phyloP scores from a whole-genome alignment of 2,329 filamentous ascomycete genomes.

The Cordyceps fumosorosea region DNA sequence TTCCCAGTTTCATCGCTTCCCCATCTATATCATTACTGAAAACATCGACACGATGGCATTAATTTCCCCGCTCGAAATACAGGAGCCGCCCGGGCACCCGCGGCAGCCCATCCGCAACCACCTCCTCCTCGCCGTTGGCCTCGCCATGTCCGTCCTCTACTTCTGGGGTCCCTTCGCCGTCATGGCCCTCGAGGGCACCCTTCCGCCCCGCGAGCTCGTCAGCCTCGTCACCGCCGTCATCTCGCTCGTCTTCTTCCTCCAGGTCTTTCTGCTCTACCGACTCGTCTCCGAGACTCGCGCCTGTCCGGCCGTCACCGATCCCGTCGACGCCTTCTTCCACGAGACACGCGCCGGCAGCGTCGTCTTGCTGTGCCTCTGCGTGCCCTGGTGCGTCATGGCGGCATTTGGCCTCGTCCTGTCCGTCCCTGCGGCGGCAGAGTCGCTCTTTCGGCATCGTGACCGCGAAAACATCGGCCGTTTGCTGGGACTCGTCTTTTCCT shows the following conservation, averaged over 20 bases:
- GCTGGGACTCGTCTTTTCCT: not conserved
- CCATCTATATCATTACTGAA: constrained; percentile 12
- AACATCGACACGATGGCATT: not conserved
- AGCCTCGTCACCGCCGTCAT: not conserved
- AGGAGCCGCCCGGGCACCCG: not conserved
- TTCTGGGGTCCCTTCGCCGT: not conserved
- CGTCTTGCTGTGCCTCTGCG: not conserved
- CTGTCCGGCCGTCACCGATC: not conserved
- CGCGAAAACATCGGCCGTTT: not conserved
- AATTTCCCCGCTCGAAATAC: not conserved
- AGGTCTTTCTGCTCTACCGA: not conserved
- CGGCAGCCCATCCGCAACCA: not conserved
- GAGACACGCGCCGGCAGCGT: not conserved
- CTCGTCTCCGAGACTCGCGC: not conserved
- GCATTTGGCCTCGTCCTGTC: not conserved
- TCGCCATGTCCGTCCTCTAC: constrained; percentile 1
- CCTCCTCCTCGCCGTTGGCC: not conserved
- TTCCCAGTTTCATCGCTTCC: not conserved
- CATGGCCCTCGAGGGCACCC: not conserved
- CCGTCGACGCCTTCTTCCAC: constrained; percentile 6
- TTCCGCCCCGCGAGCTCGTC: not conserved
- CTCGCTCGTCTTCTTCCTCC: not conserved
- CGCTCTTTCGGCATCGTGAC: not conserved
- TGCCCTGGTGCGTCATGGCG: not conserved
- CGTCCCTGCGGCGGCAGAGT: not conserved